Base-by-base conservation (phyloP, 306 rosid species). In the Gastrolobium villosum region DNA sequence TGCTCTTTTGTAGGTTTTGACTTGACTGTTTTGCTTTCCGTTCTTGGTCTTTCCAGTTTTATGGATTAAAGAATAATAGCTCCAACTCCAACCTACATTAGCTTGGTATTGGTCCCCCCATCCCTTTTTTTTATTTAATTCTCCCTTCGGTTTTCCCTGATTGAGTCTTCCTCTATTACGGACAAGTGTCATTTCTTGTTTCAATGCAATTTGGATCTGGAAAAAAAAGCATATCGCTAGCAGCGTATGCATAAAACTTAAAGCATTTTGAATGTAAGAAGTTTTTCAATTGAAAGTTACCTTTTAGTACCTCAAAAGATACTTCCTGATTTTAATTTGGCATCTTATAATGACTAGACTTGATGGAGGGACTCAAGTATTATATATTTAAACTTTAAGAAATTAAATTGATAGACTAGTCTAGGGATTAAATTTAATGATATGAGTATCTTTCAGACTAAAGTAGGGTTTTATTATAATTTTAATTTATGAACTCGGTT, bases 11-110 rank as follows among this genome's bases (percentile, higher is more conserved):
- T 34, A 68, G 60, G 50, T n/a, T 74, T 46, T 56, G 52, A 72
- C 72, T 5, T 5, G 0, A 11, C 7, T 2, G 6, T 34, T 64
- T 48, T 66, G 28, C 62, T 66, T 75, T 45, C 31, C 2, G 37
- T 55, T 75, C 13, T 50, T 2, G 9, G 60, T 53, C 63, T 43
- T 54, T 35, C 60, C 50, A 14, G 57, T 31, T 6, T 15, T 57
- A 56, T 57, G 36, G 37, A 57, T 14, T 75, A 5, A 49, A 63
- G 41, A 75, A 75, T 75, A 70, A 74, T 73, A 45, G 77, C 82
- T 65, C 35, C 71, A 35, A 43, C 45, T 65, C 35, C 71, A 35
- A 43, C 45, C 76, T 31, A 57, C n/a, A 64, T 70, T 54, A 26
- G 70, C 72, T 48, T 75, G 74, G 34, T 39, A 49, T 32, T 0